These are phyloP conservation scores for Maudiozyma pseudohumilis DNA, from an alignment of 805 yeast species.

Conservation along the genomic window DNA sequence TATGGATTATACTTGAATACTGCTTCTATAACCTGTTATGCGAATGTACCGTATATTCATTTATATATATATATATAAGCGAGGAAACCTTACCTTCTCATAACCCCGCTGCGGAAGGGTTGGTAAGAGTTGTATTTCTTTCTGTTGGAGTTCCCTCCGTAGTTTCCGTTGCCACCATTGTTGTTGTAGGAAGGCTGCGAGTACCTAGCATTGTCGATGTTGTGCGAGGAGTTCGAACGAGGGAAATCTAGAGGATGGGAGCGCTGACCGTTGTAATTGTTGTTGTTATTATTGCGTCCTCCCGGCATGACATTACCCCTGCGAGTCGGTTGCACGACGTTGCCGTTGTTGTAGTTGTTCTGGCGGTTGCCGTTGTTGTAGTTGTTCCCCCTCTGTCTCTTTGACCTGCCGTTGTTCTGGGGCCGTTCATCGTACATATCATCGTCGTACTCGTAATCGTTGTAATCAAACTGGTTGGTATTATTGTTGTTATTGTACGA, in stretches of 20 bases:
- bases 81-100: slow-evolving; percentile 6
- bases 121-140: slow-evolving; percentile 15
- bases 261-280: slow-evolving; percentile 9
- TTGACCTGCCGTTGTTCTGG: slow-evolving; percentile 5
- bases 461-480: slow-evolving; percentile 13
- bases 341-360: background rate
- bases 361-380: background rate
- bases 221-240: slow-evolving; percentile 11
- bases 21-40: background rate
- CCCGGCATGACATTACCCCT: slow-evolving; percentile 6
- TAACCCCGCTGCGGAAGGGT: slow-evolving; percentile 19
- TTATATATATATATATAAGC: background rate
- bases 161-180: background rate
- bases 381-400: slow-evolving; percentile 4
- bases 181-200: background rate
- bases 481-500: slow-evolving; percentile 4
- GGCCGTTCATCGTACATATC: slow-evolving; percentile 16
- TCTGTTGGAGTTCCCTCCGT: slow-evolving; percentile 3
- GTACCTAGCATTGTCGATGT: slow-evolving; percentile 18
- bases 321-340: slow-evolving; percentile 5
- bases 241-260: slow-evolving; percentile 25
- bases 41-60: background rate
- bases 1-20: background rate
- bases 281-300: slow-evolving; percentile 1
- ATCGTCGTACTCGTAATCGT: slow-evolving; percentile 20